Evolutionary conservation across 2,329 filamentous ascomycete species (phyloP).

Genomic region (Fusarium penzigii): DNA sequence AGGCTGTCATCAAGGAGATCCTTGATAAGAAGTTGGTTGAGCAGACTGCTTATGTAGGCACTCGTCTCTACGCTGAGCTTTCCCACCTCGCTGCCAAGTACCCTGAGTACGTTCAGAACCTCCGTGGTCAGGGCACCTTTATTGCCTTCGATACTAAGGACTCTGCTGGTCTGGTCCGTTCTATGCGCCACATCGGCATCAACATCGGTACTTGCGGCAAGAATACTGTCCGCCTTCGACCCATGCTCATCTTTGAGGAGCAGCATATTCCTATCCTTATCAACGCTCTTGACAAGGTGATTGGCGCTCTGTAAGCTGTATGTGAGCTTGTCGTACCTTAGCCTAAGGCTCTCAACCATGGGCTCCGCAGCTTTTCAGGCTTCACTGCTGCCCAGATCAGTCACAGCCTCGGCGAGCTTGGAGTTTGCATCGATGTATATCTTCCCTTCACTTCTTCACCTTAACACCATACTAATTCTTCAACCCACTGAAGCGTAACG

Average conservation of each 20-base stretch:
- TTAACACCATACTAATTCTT: no score
- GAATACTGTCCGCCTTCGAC: slow-evolving; percentile 74
- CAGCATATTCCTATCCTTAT: slow-evolving; percentile 85
- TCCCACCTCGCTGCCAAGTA: slow-evolving; percentile 68
- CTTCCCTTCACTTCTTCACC: no score
- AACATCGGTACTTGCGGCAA: slow-evolving; percentile 86
- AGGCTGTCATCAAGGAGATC: slow-evolving; percentile 81
- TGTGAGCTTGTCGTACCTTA: no score
- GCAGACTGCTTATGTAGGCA: slow-evolving; percentile 75
- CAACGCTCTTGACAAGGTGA: slow-evolving; percentile 77
- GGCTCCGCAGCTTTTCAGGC: no score
- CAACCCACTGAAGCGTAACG: no score
- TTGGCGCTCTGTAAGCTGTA: no score
- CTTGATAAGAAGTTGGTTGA: slow-evolving; percentile 72
- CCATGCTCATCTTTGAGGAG: slow-evolving; percentile 92
- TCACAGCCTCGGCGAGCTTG: no score
- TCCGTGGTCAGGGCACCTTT: slow-evolving; percentile 87
- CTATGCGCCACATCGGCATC: slow-evolving; percentile 76
- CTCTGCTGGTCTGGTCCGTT: slow-evolving; percentile 78
- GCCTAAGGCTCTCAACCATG: no score
- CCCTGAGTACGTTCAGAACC: slow-evolving; percentile 76
- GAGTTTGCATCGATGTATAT: no score
- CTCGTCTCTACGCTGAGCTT: slow-evolving; percentile 74
- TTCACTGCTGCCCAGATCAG: no score
- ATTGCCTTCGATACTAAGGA: slow-evolving; percentile 86